These are phyloP conservation scores for Gloeostereum incarnatum DNA, from an alignment of 768 basidiomycete genomes.

Conservation along the genomic window DNA sequence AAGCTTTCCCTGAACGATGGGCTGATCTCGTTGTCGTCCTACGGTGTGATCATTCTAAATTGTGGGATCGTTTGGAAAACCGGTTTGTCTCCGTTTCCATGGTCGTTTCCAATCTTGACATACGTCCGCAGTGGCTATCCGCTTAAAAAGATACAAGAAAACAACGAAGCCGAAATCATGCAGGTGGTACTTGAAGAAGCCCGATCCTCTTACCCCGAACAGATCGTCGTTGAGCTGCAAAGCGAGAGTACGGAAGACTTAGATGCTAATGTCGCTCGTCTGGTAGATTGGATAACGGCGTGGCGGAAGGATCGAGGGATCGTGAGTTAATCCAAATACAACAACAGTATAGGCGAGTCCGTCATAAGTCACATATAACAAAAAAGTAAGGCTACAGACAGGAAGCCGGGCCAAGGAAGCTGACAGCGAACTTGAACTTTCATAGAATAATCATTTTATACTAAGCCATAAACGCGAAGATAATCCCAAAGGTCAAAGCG, in stretches of 20 bases:
- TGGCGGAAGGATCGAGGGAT: slow-evolving; percentile 48
- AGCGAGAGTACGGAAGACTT: slow-evolving; percentile 75
- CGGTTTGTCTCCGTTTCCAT: slow-evolving; percentile 39
- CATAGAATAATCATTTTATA: too few species aligned
- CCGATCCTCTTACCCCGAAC: slow-evolving; percentile 70
- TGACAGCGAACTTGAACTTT: too few species aligned
- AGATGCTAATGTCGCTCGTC: slow-evolving; percentile 78
- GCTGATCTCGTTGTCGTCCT: slow-evolving; percentile 91
- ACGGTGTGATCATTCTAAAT: slow-evolving; percentile 73
- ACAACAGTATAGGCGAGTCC: too few species aligned
- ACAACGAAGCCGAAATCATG: slow-evolving; percentile 99
- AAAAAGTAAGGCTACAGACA: too few species aligned
- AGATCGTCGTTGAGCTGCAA: slow-evolving; percentile 78
- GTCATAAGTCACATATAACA: too few species aligned
- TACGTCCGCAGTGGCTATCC: slow-evolving; percentile 50
- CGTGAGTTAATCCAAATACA: slow-evolving; percentile 3
- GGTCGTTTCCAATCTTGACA: slow-evolving; percentile 3
- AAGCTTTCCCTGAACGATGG: slow-evolving; percentile 94
- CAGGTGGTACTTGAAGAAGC: slow-evolving; percentile 86
- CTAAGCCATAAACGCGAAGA: too few species aligned
- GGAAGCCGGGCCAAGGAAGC: too few species aligned
- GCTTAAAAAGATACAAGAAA: slow-evolving; percentile 93
- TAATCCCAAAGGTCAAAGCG: background rate
- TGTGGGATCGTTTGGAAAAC: slow-evolving; percentile 90
- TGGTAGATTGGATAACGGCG: slow-evolving; percentile 77